Evolutionary conservation across 768 basidiomycete genomes (phyloP), one percentile per base, ranked within the genome.

Genomic region (Rhizopogon salebrosus): DNA sequence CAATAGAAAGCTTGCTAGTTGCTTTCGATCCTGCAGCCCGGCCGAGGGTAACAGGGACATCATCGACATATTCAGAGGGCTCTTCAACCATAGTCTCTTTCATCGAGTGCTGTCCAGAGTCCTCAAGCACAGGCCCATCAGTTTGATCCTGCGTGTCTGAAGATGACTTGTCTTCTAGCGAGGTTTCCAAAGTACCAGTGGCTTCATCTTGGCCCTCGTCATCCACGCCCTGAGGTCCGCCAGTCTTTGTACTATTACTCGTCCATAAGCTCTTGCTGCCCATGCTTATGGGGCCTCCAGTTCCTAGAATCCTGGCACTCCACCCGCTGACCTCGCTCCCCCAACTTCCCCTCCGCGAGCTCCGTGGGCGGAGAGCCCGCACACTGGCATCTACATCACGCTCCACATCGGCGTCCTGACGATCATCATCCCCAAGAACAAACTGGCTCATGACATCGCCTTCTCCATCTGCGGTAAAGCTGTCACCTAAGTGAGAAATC

Each of bases 271-370:
- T 85, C 58, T 80, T 77, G 56, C 80, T 83, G 56, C 79, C 72
- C 22, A 62, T 63, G 1, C 79, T 70, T 5, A 77, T 72, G 22
- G 76, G 77, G 7, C 74, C 70, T 3, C 73, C 76, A 18, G 66
- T 69, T 40, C 80, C 79, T 5, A 70, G 65, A 27, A 87, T 69
- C 55, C 78, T 73, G 6, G 92, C 91, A 64, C 90, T 92, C 92
- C 92, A 95, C 39, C 87, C 79, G 58, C 89, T 93, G 23, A 81
- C 85, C 62, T 87, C 88, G 61, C 92, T 94, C 60, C 90, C 95
- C 89, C 93, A 95, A 62, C 92, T 95, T 0, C 89, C 88, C 60
- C 91, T 76, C 60, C 92, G 77, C 8, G 89, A 90, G 69, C 89
- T 90, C 53, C 93, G 74, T 1, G 91, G 90, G 55, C 93, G 74